These are phyloP conservation scores for Nitzschia sp. DNA, from an alignment of 108 stramenopile genomes.

Conservation along the genomic window DNA sequence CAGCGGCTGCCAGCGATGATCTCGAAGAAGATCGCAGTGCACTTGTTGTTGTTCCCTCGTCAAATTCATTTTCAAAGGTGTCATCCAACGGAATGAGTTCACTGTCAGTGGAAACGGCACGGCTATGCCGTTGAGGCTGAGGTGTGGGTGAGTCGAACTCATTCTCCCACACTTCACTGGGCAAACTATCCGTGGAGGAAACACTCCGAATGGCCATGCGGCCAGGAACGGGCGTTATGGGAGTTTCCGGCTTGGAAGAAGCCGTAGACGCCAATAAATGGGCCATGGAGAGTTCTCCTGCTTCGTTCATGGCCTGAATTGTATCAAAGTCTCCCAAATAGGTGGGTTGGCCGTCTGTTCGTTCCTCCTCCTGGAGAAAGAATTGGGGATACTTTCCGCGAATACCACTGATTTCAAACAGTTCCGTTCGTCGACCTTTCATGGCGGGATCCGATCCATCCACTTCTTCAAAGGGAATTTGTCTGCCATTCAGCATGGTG, in stretches of 20 bases:
- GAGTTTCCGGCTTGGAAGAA: not conserved
- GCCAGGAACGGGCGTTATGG: not conserved
- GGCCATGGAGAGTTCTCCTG: constrained; percentile 14
- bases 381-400: constrained; percentile 81
- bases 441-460: constrained; percentile 60
- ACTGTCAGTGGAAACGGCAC: not conserved
- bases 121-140: not conserved
- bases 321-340: constrained; percentile 40
- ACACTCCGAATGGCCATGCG: not conserved
- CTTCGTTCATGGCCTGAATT: constrained; percentile 27
- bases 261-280: not conserved
- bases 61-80: not conserved
- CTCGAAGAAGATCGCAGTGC: not conserved
- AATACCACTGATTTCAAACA: constrained; percentile 65
- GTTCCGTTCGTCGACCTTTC: constrained; percentile 49
- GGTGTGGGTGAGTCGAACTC: not conserved
- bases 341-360: constrained; percentile 24
- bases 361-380: constrained; percentile 52
- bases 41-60: not conserved
- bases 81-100: not conserved
- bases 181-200: not conserved
- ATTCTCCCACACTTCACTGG: not conserved
- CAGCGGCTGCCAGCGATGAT: too few relatives aligned
- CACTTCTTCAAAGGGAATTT: constrained; percentile 39
- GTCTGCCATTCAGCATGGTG: constrained; percentile 19